These are phyloP conservation scores for Dothidotthia symphoricarpi DNA, from an alignment of 2,329 filamentous ascomycete species.

Conservation along the genomic window DNA sequence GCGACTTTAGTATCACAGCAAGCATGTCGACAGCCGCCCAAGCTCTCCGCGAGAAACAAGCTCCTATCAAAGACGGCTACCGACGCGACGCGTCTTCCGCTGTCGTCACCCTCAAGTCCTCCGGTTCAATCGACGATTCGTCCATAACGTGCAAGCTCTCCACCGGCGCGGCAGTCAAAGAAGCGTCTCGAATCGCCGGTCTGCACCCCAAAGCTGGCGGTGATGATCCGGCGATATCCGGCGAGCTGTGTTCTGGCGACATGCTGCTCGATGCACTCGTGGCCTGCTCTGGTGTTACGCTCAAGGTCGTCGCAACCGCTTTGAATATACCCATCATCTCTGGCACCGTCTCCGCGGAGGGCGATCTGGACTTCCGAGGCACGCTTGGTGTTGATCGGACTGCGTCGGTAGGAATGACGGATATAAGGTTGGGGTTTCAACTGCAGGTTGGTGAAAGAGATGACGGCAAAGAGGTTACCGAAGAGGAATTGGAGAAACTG, in stretches of 20 bases:
- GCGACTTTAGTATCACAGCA: background rate
- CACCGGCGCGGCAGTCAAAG: conserved; percentile 42
- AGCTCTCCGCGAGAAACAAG: conserved; percentile 49
- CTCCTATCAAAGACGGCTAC: conserved; percentile 50
- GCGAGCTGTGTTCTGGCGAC: conserved; percentile 52
- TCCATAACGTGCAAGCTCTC: conserved; percentile 51
- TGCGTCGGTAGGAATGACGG: conserved; percentile 50
- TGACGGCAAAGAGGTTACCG: conserved; percentile 39
- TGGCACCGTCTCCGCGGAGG: conserved; percentile 47
- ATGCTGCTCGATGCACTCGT: conserved; percentile 53
- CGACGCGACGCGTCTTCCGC: conserved; percentile 46
- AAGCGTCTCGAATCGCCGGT: conserved; percentile 47
- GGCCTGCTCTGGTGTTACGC: conserved; percentile 52
- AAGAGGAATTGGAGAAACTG: conserved; percentile 47
- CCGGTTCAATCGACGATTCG: conserved; percentile 46
- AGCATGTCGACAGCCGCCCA: conserved; percentile 29
- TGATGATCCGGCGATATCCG: conserved; percentile 43
- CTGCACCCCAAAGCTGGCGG: conserved; percentile 51
- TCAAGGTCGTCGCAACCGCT: conserved; percentile 52
- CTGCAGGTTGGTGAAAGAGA: conserved; percentile 40
- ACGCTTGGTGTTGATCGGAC: conserved; percentile 50
- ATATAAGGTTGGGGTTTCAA: conserved; percentile 47
- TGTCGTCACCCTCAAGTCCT: conserved; percentile 48
- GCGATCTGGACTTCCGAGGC: conserved; percentile 51
- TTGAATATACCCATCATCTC: conserved; percentile 46